Evolutionary conservation across 1,284 basidiomycete species (phyloP).

Genomic region (Apiotrichum siamense): DNA sequence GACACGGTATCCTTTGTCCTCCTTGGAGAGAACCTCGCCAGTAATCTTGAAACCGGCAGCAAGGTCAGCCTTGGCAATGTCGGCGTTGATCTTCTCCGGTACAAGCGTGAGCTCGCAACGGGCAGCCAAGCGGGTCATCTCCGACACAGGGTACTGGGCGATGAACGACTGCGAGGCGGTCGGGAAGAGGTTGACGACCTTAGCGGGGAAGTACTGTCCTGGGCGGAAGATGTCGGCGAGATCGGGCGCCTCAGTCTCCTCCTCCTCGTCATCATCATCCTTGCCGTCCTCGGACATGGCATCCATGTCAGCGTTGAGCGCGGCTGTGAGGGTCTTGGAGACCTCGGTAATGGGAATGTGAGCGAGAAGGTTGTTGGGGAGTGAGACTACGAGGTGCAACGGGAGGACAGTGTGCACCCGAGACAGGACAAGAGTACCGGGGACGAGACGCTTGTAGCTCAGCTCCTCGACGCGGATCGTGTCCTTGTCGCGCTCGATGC

Average conservation of each 20-base stretch:
- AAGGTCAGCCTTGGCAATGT: constrained; percentile 72
- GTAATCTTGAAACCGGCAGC: constrained; percentile 69
- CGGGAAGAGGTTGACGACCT: constrained; percentile 54
- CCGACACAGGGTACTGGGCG: constrained; percentile 45
- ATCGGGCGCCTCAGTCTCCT: constrained; percentile 56
- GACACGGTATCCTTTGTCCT: constrained; percentile 92
- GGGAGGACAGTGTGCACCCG: constrained; percentile 83
- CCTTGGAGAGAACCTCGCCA: constrained; percentile 73
- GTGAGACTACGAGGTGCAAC: constrained; percentile 81
- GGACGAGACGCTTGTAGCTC: constrained; percentile 85
- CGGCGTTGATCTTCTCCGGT: constrained; percentile 79
- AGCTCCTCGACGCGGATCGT: constrained; percentile 66
- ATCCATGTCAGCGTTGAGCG: constrained; percentile 49
- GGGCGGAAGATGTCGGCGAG: constrained; percentile 68
- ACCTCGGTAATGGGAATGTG: constrained; percentile 95
- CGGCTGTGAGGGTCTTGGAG: constrained; percentile 71
- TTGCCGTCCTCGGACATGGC: constrained; percentile 53
- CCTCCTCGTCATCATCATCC: constrained; percentile 38
- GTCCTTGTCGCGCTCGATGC: constrained; percentile 42
- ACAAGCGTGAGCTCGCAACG: constrained; percentile 82
- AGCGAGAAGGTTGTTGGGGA: constrained; percentile 90
- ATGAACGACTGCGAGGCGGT: constrained; percentile 42
- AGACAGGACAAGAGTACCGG: constrained; percentile 80
- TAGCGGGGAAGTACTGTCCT: constrained; percentile 79
- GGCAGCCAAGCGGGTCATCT: constrained; percentile 42